Evolutionary conservation across 2,329 filamentous ascomycete genomes (phyloP).

Genomic region (Diaporthe sp.): DNA sequence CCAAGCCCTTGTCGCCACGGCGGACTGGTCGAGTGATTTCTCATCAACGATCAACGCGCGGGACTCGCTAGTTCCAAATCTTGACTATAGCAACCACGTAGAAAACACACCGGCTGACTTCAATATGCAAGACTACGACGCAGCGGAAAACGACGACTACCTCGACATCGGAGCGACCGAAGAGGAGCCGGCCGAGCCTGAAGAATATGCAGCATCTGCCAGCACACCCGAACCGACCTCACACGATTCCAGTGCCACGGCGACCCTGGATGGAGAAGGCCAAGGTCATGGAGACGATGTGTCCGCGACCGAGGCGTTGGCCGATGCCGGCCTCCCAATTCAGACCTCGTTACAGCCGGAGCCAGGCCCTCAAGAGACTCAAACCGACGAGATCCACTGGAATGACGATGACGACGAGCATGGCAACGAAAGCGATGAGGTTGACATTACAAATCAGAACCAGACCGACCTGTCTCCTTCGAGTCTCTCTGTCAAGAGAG

Average conservation of each 20-base stretch:
- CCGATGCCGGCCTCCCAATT: slow-evolving; percentile 25
- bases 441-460: slow-evolving; percentile 38
- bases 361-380: neutral
- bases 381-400: slow-evolving; percentile 50
- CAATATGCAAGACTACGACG: slow-evolving; percentile 17
- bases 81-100: neutral
- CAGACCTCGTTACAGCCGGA: slow-evolving; percentile 26
- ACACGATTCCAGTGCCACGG: slow-evolving; percentile 43
- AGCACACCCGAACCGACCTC: slow-evolving; percentile 14
- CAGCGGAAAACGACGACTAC: slow-evolving; percentile 36
- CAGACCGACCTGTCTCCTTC: slow-evolving; percentile 39
- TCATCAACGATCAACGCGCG: neutral
- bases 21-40: neutral
- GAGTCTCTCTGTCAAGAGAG: slow-evolving; percentile 45
- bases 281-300: slow-evolving; percentile 46
- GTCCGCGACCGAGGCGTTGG: slow-evolving; percentile 40
- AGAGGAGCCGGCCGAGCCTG: neutral
- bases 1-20: neutral
- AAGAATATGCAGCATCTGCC: slow-evolving; percentile 16
- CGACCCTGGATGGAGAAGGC: slow-evolving; percentile 49
- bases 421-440: slow-evolving; percentile 38
- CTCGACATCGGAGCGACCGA: slow-evolving; percentile 28
- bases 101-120: slow-evolving; percentile 26
- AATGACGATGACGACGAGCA: slow-evolving; percentile 46
- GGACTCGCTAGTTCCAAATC: neutral